A percentile compares a stretch with the other conserved stretches of the same genome.
These are phyloP conservation scores for Allantophomopsis lycopodina DNA, from an alignment of 2,329 filamentous ascomycete species.

Conservation along the genomic window DNA sequence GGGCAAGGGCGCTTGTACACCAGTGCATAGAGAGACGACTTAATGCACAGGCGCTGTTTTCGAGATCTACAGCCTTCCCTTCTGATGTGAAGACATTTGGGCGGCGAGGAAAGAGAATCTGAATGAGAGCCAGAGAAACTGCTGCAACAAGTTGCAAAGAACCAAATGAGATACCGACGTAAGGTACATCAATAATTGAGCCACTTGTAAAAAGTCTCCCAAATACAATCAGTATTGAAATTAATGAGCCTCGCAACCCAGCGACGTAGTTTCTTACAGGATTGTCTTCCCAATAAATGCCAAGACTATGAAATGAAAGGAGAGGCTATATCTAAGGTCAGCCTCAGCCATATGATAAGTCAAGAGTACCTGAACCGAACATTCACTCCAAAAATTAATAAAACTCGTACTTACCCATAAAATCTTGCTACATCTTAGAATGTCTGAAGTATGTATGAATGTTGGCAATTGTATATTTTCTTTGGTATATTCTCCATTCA, in stretches of 20 bases:
- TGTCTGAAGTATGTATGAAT: background rate
- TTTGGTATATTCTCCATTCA: too few species aligned
- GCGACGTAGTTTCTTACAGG: background rate
- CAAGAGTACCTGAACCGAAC: background rate
- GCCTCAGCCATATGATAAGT: background rate
- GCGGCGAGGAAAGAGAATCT: constrained; percentile 38
- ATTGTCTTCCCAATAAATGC: background rate
- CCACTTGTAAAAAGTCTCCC: background rate
- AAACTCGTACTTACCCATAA: background rate
- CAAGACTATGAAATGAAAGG: background rate
- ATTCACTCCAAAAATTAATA: background rate
- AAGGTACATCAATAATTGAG: background rate
- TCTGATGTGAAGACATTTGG: constrained; percentile 49
- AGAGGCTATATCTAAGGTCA: background rate
- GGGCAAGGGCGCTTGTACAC: constrained; percentile 36
- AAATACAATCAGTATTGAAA: background rate
- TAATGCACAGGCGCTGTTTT: constrained; percentile 44
- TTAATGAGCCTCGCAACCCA: background rate
- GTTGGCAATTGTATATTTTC: constrained; percentile 12
- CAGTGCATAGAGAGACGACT: constrained; percentile 52
- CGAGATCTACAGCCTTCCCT: constrained; percentile 42
- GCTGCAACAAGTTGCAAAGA: constrained; percentile 5
- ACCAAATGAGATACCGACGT: background rate
- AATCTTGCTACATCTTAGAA: background rate
- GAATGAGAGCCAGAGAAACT: constrained; percentile 1